Evolutionary conservation across 257 asterid species (phyloP).

Genomic region (Solanum pinnatisectum): DNA sequence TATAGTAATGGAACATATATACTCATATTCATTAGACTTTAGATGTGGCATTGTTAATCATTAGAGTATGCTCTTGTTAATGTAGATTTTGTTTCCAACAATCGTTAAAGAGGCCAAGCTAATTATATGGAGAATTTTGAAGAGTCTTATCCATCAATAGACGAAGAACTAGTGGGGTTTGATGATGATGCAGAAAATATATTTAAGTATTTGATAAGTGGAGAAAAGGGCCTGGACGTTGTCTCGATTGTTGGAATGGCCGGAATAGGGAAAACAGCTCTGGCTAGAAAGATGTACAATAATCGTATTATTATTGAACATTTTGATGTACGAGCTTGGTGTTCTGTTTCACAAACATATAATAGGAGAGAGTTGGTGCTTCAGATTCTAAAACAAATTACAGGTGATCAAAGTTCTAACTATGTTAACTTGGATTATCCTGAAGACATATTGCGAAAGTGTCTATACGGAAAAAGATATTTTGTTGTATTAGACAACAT

Average conservation of each 20-base stretch:
- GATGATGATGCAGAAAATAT: background rate
- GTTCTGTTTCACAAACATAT: background rate
- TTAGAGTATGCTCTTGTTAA: no score
- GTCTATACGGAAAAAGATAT: background rate
- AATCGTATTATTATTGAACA: accelerated
- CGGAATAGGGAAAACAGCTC: slow-evolving; percentile 7
- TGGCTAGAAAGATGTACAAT: background rate
- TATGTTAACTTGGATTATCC: background rate
- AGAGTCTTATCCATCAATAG: background rate
- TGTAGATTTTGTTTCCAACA: no score
- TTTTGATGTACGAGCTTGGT: slow-evolving; percentile 8
- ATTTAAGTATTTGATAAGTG: background rate
- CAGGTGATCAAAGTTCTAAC: no score
- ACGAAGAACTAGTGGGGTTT: background rate
- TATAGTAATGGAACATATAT: no score
- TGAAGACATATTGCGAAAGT: background rate
- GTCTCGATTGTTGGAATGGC: slow-evolving; percentile 13
- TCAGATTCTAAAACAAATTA: background rate
- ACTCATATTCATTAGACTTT: no score
- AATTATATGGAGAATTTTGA: no score
- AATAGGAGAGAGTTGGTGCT: background rate
- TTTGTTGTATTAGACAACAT: slow-evolving; percentile 10
- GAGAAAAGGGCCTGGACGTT: background rate
- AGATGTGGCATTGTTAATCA: no score
- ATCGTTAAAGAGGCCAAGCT: no score